Base-by-base conservation (phyloP, 345 rosid genomes). In the Eucalyptus tenuipes region DNA sequence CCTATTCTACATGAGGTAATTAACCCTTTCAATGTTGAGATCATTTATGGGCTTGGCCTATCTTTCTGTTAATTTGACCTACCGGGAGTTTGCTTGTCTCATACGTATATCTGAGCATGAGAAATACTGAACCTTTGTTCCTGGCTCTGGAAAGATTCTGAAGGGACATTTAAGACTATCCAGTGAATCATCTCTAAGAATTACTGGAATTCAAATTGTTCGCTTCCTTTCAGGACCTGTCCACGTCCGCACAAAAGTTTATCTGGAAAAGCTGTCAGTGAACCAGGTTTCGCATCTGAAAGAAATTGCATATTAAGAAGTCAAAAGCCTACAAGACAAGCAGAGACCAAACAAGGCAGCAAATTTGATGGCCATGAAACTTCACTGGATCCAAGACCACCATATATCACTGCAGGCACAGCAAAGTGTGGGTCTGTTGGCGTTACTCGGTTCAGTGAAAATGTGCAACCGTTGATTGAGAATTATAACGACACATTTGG, bases 1-100 rank as follows among this genome's bases (percentile, higher is more conserved):
- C 88, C 92, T 96, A 92, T 96, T 96, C 91, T 96, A 96, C 93
- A 95, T 87, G 91, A 95, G 99, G 99, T 95, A 94, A 89, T 86
- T 49, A 87, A 49, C 27, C 88, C 84, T 86, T 48, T 84, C 11
- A 61, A 8, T 68, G 87, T 53, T 85, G n/a, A 59, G 44, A 18
- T 57, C 82, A 4, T 49, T 71, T 31, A n/a, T 29, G 24, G 61
- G 24, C 85, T 33, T 25, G 24, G 66, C 84, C 86, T 15, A 16
- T 25, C 52, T 79, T 71, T 24, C 22, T n/a, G 45, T 33, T 50
- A 33, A 55, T 88, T 45, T 81, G 49, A 33, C 13, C 13, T 68
- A 20, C 25, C 4, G 3, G 80, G 44, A 68, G 80, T 33, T 68
- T 68, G 44, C 80, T 20, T 29, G 44, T 79, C 42, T 15, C 33